Percentiles rank a stretch among this genome's conserved stretches.
phyloP scores from a whole-genome alignment of 768 basidiomycete genomes.

The Hygrocybe punicea region DNA sequence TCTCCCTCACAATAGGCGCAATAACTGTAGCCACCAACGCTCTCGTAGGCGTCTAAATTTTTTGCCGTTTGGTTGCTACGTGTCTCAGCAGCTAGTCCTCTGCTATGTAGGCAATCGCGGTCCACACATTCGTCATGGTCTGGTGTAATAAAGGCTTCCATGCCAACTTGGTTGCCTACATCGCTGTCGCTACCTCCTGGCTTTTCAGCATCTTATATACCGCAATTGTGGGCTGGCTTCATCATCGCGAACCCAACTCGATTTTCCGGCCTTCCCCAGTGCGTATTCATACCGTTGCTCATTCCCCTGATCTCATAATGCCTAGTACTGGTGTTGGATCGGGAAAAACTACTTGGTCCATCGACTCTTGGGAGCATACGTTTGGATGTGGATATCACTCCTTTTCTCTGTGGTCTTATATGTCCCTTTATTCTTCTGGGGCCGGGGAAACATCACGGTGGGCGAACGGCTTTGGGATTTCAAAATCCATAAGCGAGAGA shows the following conservation, averaged over 20 bases:
- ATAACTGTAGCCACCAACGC: conserved; percentile 3
- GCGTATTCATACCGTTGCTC: not conserved
- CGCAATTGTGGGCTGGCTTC: not conserved
- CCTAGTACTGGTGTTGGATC: conserved; percentile 11
- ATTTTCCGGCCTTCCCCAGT: conserved; percentile 4
- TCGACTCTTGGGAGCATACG: conserved; percentile 4
- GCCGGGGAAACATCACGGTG: conserved; percentile 5
- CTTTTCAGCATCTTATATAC: conserved; percentile 11
- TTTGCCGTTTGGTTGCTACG: not conserved
- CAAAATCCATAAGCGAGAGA: not conserved
- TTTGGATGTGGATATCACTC: conserved; percentile 8
- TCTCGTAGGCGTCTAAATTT: not conserved
- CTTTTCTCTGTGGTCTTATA: not conserved
- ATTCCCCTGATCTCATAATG: not conserved
- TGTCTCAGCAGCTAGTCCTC: not conserved
- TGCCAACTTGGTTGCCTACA: not conserved
- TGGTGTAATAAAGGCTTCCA: conserved; percentile 9
- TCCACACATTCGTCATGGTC: conserved; percentile 8
- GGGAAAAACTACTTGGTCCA: not conserved
- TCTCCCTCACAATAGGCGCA: not conserved
- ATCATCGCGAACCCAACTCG: not conserved
- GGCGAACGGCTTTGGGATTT: conserved; percentile 3
- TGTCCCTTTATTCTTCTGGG: conserved; percentile 10
- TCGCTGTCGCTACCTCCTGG: conserved; percentile 32
- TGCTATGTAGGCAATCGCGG: conserved; percentile 7